phyloP scores from a whole-genome alignment of 2,329 filamentous ascomycete genomes.

The Ophiostoma montium region DNA sequence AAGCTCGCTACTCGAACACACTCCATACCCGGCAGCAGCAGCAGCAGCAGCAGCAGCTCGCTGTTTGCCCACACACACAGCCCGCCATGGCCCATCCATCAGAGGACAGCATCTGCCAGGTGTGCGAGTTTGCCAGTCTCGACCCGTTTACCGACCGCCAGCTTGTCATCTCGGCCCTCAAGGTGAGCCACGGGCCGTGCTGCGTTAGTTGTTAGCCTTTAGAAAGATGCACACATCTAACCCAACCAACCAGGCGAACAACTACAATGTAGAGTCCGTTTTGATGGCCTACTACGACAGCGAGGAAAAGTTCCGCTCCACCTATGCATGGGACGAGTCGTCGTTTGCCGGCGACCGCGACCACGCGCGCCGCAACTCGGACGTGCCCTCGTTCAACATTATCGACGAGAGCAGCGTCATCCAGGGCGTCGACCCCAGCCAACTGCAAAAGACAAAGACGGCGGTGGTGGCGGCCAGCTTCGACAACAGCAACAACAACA shows the following conservation, averaged over 20 bases:
- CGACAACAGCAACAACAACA: not conserved
- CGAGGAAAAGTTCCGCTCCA: slow-evolving; percentile 29
- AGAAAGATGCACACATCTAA: not conserved
- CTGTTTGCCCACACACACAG: not conserved
- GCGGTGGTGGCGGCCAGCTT: no score
- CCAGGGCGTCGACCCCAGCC: slow-evolving; percentile 28
- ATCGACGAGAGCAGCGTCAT: slow-evolving; percentile 29
- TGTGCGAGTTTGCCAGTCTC: slow-evolving; percentile 29
- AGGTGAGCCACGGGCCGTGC: slow-evolving; percentile 12
- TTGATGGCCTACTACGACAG: slow-evolving; percentile 39
- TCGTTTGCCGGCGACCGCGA: slow-evolving; percentile 40
- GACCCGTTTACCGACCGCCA: slow-evolving; percentile 22
- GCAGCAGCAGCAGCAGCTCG: not conserved
- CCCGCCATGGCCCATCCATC: slow-evolving; percentile 20
- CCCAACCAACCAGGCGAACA: slow-evolving; percentile 20
- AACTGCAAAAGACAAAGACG: slow-evolving; percentile 22
- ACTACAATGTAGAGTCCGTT: slow-evolving; percentile 33
- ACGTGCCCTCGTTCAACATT: slow-evolving; percentile 37
- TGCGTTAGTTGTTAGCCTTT: no score
- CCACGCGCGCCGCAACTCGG: slow-evolving; percentile 18
- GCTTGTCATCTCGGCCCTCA: slow-evolving; percentile 28
- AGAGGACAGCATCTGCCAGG: slow-evolving; percentile 22
- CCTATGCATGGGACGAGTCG: slow-evolving; percentile 43
- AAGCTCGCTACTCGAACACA: no score
- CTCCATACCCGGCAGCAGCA: no score